Base-by-base conservation (phyloP, 2,329 filamentous ascomycete species). In the Phyllosticta citrichinensis region DNA sequence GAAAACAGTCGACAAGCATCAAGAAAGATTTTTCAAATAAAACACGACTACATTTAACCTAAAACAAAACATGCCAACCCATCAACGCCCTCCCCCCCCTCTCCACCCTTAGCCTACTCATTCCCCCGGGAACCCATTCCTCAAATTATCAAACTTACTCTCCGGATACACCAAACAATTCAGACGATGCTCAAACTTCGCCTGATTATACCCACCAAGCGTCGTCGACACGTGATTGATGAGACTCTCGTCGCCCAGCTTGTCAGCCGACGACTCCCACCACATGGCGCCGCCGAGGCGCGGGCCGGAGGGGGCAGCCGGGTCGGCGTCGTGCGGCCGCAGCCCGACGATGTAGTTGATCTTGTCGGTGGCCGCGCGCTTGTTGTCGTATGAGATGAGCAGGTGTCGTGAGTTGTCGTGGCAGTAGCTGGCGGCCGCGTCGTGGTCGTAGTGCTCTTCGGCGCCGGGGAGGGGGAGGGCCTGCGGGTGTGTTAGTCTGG, bases 201-300 rank as follows among this genome's bases (percentile, higher is more conserved):
- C 66, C n/a, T 74, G 72, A 50, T 70, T 68, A 40, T 66, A 71
- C 1, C 75, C 74, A 5, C 75, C 75, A 35, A 79, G 53, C 64
- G 14, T 72, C 71, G 51, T 71, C 68, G 24, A 75, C 72, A n/a
- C 75, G 51, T 73, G 70, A 33, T 68, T 67, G 57, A 80, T 91
- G 69, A 97, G 71, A 67, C 89, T 93, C 0, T 80, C 77, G 11
- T 73, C 73, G 0, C 84, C 85, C 2, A 74, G 70, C 69, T 85
- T 86, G 71, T 97, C 93, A 0, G 83, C 86, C 68, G 87, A 93
- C 67, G 85, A 89, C 76, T 97, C 92, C 89, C 89, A 95, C 91
- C 91, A 97, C 92, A 97, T 97, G n/a, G 83, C 90, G 19, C 93
- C 93, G 1, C 91, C 92, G 0, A 97, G 80, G 19, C 59, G 20